A percentile compares a stretch with the other conserved stretches of the same genome.
Evolutionary conservation across 352 stramenopile species (phyloP).

Genomic region (Thalassiosira exigua): DNA sequence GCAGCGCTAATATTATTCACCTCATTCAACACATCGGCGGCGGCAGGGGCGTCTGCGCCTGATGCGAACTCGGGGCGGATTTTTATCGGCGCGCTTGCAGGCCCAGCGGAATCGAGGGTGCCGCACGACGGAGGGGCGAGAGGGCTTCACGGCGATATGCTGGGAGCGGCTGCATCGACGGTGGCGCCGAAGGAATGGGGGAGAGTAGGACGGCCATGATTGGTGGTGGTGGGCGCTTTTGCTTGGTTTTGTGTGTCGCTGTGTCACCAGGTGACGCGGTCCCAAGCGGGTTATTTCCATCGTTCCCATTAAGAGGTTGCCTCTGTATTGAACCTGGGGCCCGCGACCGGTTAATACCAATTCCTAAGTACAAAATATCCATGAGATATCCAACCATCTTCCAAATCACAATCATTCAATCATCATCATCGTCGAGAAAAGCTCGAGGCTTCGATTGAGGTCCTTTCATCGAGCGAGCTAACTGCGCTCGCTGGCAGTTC

Average conservation of each 20-base stretch:
- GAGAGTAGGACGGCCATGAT: conserved; percentile 2
- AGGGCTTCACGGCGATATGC: conserved; percentile 3
- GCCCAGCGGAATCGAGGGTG: neutral
- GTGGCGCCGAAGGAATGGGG: conserved; percentile 6
- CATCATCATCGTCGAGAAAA: too few relatives aligned
- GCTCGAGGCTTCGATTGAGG: too few relatives aligned
- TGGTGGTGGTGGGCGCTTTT: conserved; percentile 4
- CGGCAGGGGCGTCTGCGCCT: conserved; percentile 2
- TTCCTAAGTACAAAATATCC: too few relatives aligned
- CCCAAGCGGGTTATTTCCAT: conserved; percentile 2
- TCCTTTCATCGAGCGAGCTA: too few relatives aligned
- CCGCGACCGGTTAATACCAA: too few relatives aligned
- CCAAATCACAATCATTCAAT: too few relatives aligned
- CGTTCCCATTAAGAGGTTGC: neutral
- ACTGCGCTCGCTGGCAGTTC: too few relatives aligned
- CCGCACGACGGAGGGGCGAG: neutral
- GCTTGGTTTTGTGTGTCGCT: neutral
- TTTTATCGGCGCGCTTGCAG: conserved; percentile 2
- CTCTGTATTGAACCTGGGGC: too few relatives aligned
- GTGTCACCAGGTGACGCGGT: conserved; percentile 4
- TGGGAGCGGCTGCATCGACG: neutral
- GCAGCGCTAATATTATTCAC: conserved; percentile 7
- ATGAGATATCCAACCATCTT: too few relatives aligned
- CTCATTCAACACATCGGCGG: conserved; percentile 5
- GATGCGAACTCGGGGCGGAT: conserved; percentile 1